Percentiles rank a stretch among this genome's conserved stretches.
Conservation (phyloP, 139 green algal species). For the Haematococcus lacustris region DNA sequence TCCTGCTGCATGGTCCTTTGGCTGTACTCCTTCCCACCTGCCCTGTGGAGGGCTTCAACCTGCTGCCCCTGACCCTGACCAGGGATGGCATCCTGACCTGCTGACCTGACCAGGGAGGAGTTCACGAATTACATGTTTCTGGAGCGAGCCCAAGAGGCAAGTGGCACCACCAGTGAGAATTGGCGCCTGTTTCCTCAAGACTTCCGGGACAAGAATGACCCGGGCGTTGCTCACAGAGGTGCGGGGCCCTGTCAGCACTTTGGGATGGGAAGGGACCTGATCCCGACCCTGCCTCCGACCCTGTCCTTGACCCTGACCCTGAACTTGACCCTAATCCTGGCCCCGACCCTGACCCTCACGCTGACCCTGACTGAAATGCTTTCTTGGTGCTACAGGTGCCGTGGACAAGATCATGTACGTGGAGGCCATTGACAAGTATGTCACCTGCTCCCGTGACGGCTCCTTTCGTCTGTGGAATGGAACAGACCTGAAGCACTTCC, state of each 20-base stretch:
- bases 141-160: constrained; percentile 47
- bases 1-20: too few species aligned
- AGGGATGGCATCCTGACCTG: too few species aligned
- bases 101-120: constrained; percentile 74
- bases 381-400: constrained; percentile 18
- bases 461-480: constrained; percentile 68
- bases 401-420: constrained; percentile 47
- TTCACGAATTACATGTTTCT: constrained; percentile 87
- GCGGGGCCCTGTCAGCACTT: too few species aligned
- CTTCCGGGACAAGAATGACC: constrained; percentile 38
- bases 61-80: too few species aligned
- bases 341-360: too few species aligned
- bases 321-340: too few species aligned
- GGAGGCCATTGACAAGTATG: constrained; percentile 62
- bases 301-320: too few species aligned
- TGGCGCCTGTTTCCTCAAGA: constrained; percentile 61
- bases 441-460: constrained; percentile 57
- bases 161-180: constrained; percentile 40
- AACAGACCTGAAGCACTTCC: constrained; percentile 46
- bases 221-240: constrained; percentile 18
- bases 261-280: too few species aligned
- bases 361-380: not conserved
- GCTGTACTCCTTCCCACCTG: too few species aligned
- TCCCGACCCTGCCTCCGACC: too few species aligned
- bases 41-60: too few species aligned